Evolutionary conservation across 768 basidiomycete genomes (phyloP).

Genomic region (Termitomyces sp.): DNA sequence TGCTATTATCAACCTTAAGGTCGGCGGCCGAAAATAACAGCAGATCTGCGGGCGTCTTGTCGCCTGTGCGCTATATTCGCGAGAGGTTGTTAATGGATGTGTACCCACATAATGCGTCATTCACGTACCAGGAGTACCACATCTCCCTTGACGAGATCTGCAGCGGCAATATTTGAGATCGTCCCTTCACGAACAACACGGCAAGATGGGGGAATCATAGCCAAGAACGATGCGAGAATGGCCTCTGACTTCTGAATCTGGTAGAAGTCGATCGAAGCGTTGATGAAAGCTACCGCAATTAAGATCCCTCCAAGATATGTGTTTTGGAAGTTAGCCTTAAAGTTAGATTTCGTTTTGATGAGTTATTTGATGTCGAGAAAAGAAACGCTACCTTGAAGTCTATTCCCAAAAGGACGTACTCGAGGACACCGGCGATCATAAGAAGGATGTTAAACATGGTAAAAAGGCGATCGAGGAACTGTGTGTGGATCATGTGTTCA

Average conservation of each 20-base stretch:
- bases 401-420: conserved; percentile 60
- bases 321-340: conserved; percentile 53
- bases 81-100: background rate
- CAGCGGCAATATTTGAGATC: conserved; percentile 50
- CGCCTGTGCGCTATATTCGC: conserved; percentile 47
- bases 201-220: conserved; percentile 68
- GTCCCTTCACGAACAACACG: conserved; percentile 55
- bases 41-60: conserved; percentile 68
- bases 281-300: conserved; percentile 61
- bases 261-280: conserved; percentile 66
- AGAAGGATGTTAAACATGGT: conserved; percentile 66
- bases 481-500: conserved; percentile 18
- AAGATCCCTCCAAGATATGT: conserved; percentile 68
- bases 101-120: background rate
- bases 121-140: conserved; percentile 50
- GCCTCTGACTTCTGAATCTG: conserved; percentile 73
- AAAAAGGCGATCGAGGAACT: conserved; percentile 61
- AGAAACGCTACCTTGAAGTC: conserved; percentile 42
- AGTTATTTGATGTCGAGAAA: background rate
- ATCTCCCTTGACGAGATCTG: conserved; percentile 62
- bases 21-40: conserved; percentile 55
- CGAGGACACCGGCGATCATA: conserved; percentile 59
- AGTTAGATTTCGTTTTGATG: conserved; percentile 11
- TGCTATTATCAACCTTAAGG: conserved; percentile 67
- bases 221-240: conserved; percentile 65